These are phyloP conservation scores for Penicillium sp. DNA, from an alignment of 2,329 filamentous ascomycete species.

Conservation along the genomic window DNA sequence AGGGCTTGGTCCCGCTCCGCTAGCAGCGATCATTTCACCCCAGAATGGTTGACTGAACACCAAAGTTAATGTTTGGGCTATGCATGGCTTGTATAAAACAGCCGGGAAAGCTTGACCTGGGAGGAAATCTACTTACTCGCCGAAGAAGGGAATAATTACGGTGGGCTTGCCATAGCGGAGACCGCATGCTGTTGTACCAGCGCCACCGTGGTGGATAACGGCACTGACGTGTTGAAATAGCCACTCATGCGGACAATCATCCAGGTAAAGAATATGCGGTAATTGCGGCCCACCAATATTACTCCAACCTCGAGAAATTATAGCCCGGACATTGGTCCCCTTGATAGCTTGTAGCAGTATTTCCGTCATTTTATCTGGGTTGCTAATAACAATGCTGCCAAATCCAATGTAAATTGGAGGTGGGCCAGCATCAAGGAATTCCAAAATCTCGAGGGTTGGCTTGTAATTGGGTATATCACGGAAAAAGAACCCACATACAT, in stretches of 20 bases:
- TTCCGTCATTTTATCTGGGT: constrained; percentile 48
- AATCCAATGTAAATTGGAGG: constrained; percentile 60
- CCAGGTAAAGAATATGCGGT: constrained; percentile 51
- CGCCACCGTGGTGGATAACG: constrained; percentile 64
- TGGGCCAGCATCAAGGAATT: constrained; percentile 51
- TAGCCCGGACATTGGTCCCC: constrained; percentile 52
- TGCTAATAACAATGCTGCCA: constrained; percentile 58
- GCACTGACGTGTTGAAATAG: constrained; percentile 59
- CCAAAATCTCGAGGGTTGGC: constrained; percentile 41
- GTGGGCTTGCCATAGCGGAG: constrained; percentile 58
- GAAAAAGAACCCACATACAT: constrained; percentile 51
- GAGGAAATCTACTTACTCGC: no score
- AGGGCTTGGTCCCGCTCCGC: constrained; percentile 53
- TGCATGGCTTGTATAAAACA: not conserved
- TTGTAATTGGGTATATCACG: constrained; percentile 34
- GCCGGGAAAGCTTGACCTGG: not conserved
- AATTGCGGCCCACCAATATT: constrained; percentile 42
- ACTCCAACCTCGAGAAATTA: constrained; percentile 60
- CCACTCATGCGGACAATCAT: constrained; percentile 61
- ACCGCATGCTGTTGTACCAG: constrained; percentile 62
- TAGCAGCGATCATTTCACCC: constrained; percentile 55
- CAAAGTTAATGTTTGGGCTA: not conserved
- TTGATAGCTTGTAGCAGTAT: constrained; percentile 52
- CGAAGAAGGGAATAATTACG: constrained; percentile 60
- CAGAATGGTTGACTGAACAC: constrained; percentile 56